Evolutionary conservation across 2,329 filamentous ascomycete species (phyloP), one percentile per base, ranked within the genome.

Genomic region (Aschersonia sp.): DNA sequence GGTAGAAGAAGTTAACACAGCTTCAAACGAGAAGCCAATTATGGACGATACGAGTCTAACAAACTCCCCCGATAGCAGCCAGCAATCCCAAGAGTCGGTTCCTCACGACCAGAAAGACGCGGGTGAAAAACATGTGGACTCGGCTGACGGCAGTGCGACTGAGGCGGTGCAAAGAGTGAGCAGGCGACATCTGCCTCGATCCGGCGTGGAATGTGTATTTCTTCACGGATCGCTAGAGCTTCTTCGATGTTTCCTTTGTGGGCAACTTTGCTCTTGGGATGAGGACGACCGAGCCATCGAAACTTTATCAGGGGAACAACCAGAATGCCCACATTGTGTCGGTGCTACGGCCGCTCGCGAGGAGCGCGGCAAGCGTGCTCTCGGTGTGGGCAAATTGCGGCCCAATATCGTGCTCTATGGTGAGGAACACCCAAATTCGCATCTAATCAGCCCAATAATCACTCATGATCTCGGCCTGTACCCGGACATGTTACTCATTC

Each of bases 371-470:
- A 84, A 85, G 57, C 72, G 82, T 50, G 78, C 78, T 0, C 67
- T 85, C 5, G 79, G 80, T 3, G 74, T 85, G 3, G 82, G 82
- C 35, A 80, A 80, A 51, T 67, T 87, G 20, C 70, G 82, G 40
- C 83, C 83, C 0, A 82, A 87, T 55, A 84, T 87, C 55, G 82
- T 87, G 2, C 67, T 87, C 1, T 87, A 86, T 56, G 82, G 82
- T 29, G 82, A 87, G 58, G 81, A 85, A 47, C 81, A 87, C 54
- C 83, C 83, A 0, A 75, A 75, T 32, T 77, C 79, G 2, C 78
- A 84, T 50, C 68, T 83, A 4, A 82, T 87, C 52, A 80, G 78
- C 29, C 77, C 78, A 2, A 75, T 87, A 9, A 73, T 84, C 10
- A 80, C 81, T 10, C 79, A 84, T 50, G 83, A 87, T 56, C 65